Evolutionary conservation across 1,139 yeast species (phyloP), one percentile per base, ranked within the genome.

Genomic region (Diutina neorugosa): DNA sequence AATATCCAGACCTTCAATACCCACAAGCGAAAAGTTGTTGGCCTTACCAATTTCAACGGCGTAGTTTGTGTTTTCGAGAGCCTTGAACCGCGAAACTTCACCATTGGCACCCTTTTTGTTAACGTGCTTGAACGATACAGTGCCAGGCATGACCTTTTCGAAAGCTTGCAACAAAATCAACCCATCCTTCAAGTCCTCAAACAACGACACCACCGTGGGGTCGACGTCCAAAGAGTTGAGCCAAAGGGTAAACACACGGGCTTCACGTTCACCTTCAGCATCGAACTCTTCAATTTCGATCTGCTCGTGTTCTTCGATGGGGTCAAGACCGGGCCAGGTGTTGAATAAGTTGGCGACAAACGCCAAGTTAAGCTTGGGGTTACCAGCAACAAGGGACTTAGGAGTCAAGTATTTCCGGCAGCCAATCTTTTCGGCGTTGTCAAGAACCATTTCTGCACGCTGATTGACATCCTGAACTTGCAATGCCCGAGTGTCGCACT

Each of bases 261-360:
- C 98, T 73, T 93, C 99, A 72, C 98, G 86, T 72, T 93, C 99
- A 58, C 99, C 99, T 71, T 94, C 98, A 18, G 98, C 98, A 67
- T 93, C 99, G 63, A 94, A 93, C 61, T 90, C 98, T 67, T 86
- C 93, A 61, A 91, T 87, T 63, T 85, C 94, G 31, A 87, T 86
- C 63, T 83, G 85, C 67, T 93, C 98, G 56, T 77, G 81, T 69
- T 93, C 98, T 64, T 89, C 95, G 59, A 93, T 81, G 57, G 98
- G 98, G 57, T 90, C 98, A 62, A 93, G 78, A 53, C 98, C 98
- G 53, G 99, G 99, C 64, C 89, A 84, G 4, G 96, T 91, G 72
- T 93, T 93, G 78, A 93, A 93, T 65, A 93, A 76, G 66, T 93
- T 95, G 48, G 98, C 98, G 55, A 93, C 98, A 68, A 93, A 93